Conservation (phyloP, 305 asterid species). For the Coffea humblotiana region DNA sequence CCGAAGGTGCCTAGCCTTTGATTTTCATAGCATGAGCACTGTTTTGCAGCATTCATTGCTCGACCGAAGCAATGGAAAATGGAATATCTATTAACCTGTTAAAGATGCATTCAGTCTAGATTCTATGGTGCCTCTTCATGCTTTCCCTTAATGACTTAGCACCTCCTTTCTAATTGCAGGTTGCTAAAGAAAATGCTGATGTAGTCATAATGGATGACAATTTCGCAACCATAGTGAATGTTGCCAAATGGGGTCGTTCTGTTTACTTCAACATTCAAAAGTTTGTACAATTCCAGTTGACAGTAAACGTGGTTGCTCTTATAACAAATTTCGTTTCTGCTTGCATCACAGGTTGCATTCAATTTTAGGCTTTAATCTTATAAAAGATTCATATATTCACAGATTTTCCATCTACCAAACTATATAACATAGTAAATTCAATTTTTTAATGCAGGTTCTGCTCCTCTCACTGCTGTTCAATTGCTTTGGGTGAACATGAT, state of each 20-base stretch:
- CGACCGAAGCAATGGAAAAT: conserved; percentile 27
- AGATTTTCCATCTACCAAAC: background rate
- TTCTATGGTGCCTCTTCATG: background rate
- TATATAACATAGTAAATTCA: conserved; percentile 1
- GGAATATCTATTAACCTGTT: background rate
- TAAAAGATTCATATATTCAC: background rate
- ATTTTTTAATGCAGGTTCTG: conserved; percentile 65
- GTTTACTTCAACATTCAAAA: conserved; percentile 96
- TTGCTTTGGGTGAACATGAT: conserved; percentile 97
- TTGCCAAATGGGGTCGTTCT: conserved; percentile 96
- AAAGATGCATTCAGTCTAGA: background rate
- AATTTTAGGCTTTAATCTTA: background rate
- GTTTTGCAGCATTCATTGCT: background rate
- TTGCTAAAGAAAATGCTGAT: conserved; percentile 96
- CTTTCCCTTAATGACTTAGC: background rate
- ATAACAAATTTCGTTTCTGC: conserved; percentile 88
- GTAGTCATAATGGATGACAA: conserved; percentile 92
- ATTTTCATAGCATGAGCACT: background rate
- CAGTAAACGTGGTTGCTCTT: conserved; percentile 93
- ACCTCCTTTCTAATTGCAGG: conserved; percentile 40
- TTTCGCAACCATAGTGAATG: conserved; percentile 84
- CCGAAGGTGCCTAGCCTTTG: no score
- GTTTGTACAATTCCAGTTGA: conserved; percentile 94
- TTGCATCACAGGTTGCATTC: conserved; percentile 59
- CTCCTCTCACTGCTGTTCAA: conserved; percentile 98